These are phyloP conservation scores for Neoarthrinium moseri DNA, from an alignment of 2,329 filamentous ascomycete genomes.

Conservation along the genomic window DNA sequence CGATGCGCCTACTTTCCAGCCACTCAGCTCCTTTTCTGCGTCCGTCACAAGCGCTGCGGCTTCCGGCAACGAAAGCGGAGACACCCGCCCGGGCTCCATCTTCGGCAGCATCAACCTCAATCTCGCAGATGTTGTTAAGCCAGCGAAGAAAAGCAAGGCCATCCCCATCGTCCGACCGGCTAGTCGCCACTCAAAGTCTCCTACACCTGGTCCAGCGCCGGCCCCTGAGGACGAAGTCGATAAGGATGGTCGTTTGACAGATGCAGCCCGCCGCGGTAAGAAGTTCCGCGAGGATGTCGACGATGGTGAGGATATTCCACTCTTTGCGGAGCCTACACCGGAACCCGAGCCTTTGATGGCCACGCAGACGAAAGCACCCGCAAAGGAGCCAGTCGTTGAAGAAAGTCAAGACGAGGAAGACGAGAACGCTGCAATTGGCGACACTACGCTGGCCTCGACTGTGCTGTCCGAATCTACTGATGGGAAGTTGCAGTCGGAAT, in stretches of 20 bases:
- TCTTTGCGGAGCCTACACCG: slow-evolving; percentile 63
- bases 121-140: slow-evolving; percentile 61
- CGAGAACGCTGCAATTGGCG: slow-evolving; percentile 39
- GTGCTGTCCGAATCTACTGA: slow-evolving; percentile 52
- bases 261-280: slow-evolving; percentile 71
- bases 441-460: slow-evolving; percentile 55
- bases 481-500: slow-evolving; percentile 34
- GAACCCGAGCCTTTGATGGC: slow-evolving; percentile 23
- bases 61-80: slow-evolving; percentile 43
- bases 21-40: slow-evolving; percentile 46
- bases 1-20: slow-evolving; percentile 75
- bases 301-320: slow-evolving; percentile 70
- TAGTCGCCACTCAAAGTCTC: slow-evolving; percentile 37
- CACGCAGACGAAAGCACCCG: not conserved
- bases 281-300: slow-evolving; percentile 62
- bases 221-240: slow-evolving; percentile 40
- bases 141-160: slow-evolving; percentile 74
- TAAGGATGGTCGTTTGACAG: slow-evolving; percentile 59
- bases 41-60: slow-evolving; percentile 44
- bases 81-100: slow-evolving; percentile 51
- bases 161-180: slow-evolving; percentile 75
- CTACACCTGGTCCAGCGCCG: slow-evolving; percentile 5
- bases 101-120: slow-evolving; percentile 69
- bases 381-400: slow-evolving; percentile 18
- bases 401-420: slow-evolving; percentile 39